Base-by-base conservation (phyloP, 371 early-diverging fungal genomes). In the Syncephalastrum monosporum region DNA sequence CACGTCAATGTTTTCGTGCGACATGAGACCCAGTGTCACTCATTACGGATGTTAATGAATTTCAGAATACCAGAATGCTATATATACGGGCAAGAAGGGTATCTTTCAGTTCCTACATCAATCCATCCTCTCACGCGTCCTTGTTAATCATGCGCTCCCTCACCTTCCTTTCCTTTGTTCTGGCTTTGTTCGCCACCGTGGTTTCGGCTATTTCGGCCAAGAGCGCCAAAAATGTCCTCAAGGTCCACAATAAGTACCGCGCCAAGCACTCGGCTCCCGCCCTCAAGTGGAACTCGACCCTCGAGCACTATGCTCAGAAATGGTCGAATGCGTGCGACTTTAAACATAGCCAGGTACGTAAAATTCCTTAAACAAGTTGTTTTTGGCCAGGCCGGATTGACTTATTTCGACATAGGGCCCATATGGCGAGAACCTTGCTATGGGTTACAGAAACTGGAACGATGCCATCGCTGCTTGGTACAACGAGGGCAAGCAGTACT, bases 361-460 rank as follows among this genome's bases (percentile, higher is more conserved):
- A 19, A 15, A 3, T 1, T 1, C 23, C 25, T 38, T 3, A 8
- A 4, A 19, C 46, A 4, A 3, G 21, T 21, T 4, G 4, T 3
- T 25, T 3, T 5, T 27, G 29, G 15, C 7, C 47, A 3, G 3
- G 41, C 8, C 17, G 12, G 7, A 50, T 33, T 27, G 13, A 50
- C 27, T 15, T 21, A 2, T 42, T 19, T 42, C 23, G 38, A 47
- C 21, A 4, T 56, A 60, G 56, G 57, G 65, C 7, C 42, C 38
- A 43, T 71, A 68, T 44, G 81, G 75, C 42, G 83, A 83, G 60
- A 83, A 83, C 62, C 52, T 83, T 16, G 83, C 75, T 24, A 55
- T 60, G 47, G 74, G 78, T 16, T 72, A 76, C 55, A 41, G 50
- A 17, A 49, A 67, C 54, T 75, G 75, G 74, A 46, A 52, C 13